phyloP scores from a whole-genome alignment of 257 asterid genomes.

The Apocynum venetum region DNA sequence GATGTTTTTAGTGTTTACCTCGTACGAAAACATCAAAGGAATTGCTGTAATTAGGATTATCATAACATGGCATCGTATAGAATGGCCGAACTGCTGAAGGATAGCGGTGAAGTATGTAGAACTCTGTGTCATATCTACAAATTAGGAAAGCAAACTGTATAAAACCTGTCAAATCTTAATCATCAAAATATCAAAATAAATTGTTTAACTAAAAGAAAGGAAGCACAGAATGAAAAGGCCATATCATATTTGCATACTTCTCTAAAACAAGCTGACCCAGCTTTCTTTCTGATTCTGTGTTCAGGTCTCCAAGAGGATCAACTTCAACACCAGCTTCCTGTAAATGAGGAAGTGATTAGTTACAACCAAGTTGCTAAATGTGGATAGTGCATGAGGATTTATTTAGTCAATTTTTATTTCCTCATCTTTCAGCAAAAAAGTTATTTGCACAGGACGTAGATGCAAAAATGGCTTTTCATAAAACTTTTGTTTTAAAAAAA shows the following conservation, averaged over 20 bases:
- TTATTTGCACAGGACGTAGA: too few species aligned
- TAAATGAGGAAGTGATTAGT: conserved; percentile 19
- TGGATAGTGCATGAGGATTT: too few species aligned
- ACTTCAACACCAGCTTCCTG: too few species aligned
- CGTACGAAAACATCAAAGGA: conserved; percentile 89
- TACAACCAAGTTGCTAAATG: neutral
- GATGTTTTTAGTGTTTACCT: conserved; percentile 32
- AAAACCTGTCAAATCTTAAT: neutral
- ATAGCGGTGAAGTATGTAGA: conserved; percentile 91
- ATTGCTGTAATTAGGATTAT: conserved; percentile 47
- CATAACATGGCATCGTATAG: conserved; percentile 87
- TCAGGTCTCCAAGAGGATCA: conserved; percentile 57
- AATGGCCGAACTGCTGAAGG: conserved; percentile 88
- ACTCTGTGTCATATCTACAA: conserved; percentile 79
- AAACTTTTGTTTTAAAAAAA: neutral
- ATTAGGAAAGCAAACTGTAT: neutral
- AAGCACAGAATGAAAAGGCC: neutral
- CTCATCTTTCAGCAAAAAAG: too few species aligned
- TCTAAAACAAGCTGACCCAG: conserved; percentile 12
- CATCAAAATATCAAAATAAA: neutral
- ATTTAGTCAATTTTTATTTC: too few species aligned
- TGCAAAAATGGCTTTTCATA: too few species aligned
- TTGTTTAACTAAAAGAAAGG: neutral
- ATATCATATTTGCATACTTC: conserved; percentile 11
- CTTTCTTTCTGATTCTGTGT: conserved; percentile 81